Base-by-base conservation (phyloP, 257 asterid species). In the Galeopsis tetrahit region DNA sequence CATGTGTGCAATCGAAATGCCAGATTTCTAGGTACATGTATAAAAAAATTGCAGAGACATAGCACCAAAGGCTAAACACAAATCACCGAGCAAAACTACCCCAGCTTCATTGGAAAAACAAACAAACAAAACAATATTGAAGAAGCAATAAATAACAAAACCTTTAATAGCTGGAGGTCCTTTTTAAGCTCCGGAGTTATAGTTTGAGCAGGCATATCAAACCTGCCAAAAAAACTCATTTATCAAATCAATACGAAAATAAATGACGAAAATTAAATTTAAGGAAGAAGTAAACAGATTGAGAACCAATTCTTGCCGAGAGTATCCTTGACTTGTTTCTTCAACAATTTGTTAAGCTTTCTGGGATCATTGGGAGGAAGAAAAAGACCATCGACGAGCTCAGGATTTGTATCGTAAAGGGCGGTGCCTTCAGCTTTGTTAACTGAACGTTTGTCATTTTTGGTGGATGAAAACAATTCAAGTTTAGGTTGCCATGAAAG, bases 181-280 rank as follows among this genome's bases (percentile, higher is more conserved):
- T 77, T 87, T 73, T 94, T 87, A 75, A 91, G 87, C 85, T 89
- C 96, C 33, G 98, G 97, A 3, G 97, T 94, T 10, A 94, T 74
- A 38, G 89, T 87, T 52, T 85, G 96, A 28, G 98, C 98, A 70
- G 93, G 93, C 97, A 90, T 93, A 76, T 93, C 97, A 79, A 93
- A 93, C 98, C 98, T 93, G 74, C 62, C 21, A 55, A 49, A 66
- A 67, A 34, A 32, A 46, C 35, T 52, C 35, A 72, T 53, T 70
- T 3, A 70, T 8, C 63, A 74, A 58, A 61, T 28, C 56, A 38
- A 15, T 7, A 40, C 40, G 14, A 11, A 69, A 65, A 62, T 5
- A 1, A 17, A 63, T 1, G 7, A 49, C 28, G 10, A 40, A 51
- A 71, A 31, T 14, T 40, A 62, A 67, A 39, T 67, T n/a, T 13